A percentile compares a stretch with the other conserved stretches of the same genome.
These are phyloP conservation scores for Anacardium occidentale DNA, from an alignment of 345 rosid species.

Conservation along the genomic window DNA sequence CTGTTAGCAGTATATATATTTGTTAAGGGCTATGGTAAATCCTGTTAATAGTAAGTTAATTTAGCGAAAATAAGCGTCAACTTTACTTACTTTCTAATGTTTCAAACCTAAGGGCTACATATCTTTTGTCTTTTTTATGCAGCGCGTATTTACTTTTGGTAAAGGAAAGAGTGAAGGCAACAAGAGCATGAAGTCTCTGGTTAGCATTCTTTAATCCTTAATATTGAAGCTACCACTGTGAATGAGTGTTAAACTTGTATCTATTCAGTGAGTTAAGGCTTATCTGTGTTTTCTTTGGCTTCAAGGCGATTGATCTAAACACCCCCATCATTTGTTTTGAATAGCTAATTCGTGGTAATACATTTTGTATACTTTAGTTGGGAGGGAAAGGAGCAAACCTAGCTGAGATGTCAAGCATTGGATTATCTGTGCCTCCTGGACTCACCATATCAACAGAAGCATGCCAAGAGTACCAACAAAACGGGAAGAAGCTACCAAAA, in stretches of 20 bases:
- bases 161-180: conserved; percentile 92
- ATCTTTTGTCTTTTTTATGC: conserved; percentile 20
- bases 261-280: not conserved
- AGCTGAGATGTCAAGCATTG: conserved; percentile 98
- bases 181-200: conserved; percentile 96
- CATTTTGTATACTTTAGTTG: conserved; percentile 43
- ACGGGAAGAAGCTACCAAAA: conserved; percentile 61
- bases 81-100: not conserved
- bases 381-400: conserved; percentile 97
- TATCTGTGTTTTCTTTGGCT: not conserved
- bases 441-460: conserved; percentile 94
- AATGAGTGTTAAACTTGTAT: too few species aligned
- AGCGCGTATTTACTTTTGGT: conserved; percentile 87
- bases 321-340: not conserved
- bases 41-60: not conserved
- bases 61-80: not conserved
- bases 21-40: not conserved
- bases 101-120: conserved; percentile 4
- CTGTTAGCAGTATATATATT: not conserved
- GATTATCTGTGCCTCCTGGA: conserved; percentile 93
- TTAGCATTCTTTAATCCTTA: conserved; percentile 30
- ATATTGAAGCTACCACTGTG: too few species aligned
- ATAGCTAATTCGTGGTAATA: not conserved
- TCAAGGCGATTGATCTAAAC: not conserved
- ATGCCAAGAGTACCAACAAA: conserved; percentile 70